Percentiles rank a stretch among this genome's conserved stretches.
Evolutionary conservation across 108 stramenopile genomes (phyloP).

Genomic region (Parietichytrium sp.): DNA sequence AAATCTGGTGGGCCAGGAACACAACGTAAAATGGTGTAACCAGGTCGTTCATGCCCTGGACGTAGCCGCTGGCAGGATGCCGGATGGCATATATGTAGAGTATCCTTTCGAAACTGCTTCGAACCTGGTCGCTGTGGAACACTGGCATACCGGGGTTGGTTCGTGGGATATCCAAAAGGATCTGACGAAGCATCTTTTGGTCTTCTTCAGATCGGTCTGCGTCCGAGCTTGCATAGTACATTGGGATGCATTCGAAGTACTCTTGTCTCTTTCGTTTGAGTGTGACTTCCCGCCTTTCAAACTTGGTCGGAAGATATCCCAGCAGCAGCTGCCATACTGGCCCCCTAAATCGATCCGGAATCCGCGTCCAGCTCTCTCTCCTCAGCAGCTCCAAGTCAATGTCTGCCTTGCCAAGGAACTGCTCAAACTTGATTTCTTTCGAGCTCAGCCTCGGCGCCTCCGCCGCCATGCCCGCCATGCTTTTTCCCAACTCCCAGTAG

Average conservation of each 20-base stretch:
- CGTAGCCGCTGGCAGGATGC: conserved; percentile 87
- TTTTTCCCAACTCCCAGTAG: no score
- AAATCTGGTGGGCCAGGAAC: conserved; percentile 75
- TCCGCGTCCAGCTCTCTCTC: conserved; percentile 55
- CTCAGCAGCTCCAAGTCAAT: conserved; percentile 56
- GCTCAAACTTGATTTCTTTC: conserved; percentile 51
- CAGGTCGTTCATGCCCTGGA: conserved; percentile 97
- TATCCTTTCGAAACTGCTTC: conserved; percentile 71
- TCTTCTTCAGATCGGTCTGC: conserved; percentile 73
- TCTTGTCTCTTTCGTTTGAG: conserved; percentile 53
- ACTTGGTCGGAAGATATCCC: conserved; percentile 56
- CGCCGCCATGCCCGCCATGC: no score
- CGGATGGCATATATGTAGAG: conserved; percentile 95
- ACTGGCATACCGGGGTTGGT: conserved; percentile 85
- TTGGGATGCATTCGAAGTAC: conserved; percentile 51
- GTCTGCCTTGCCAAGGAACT: conserved; percentile 48
- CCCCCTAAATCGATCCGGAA: conserved; percentile 49
- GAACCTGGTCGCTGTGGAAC: conserved; percentile 86
- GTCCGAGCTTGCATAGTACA: conserved; percentile 42
- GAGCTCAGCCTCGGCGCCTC: neutral
- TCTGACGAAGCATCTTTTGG: conserved; percentile 89
- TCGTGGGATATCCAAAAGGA: conserved; percentile 92
- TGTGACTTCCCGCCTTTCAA: conserved; percentile 42
- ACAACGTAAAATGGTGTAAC: conserved; percentile 85
- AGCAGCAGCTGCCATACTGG: conserved; percentile 60